Percentiles rank a stretch among this genome's conserved stretches.
Evolutionary conservation across 225 moss, liverwort and hornwort species (phyloP).

Genomic region (Pleurozium schreberi): DNA sequence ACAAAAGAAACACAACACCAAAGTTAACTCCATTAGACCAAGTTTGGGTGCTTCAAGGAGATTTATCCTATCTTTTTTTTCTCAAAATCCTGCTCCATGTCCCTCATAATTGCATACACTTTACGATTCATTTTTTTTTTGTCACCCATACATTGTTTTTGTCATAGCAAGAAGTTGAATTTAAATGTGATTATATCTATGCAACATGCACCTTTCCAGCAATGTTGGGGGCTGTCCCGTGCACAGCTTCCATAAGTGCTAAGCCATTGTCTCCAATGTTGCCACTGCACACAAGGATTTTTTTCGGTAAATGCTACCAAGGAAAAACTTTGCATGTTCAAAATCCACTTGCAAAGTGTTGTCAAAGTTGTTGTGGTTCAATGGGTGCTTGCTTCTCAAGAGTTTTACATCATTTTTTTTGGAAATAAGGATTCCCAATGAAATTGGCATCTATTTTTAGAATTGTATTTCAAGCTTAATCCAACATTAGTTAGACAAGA

Average conservation of each 20-base stretch:
- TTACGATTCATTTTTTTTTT: background rate
- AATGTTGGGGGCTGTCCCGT: conserved; percentile 84
- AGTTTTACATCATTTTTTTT: background rate
- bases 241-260: conserved; percentile 89
- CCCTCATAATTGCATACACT: background rate
- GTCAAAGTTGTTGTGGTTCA: background rate
- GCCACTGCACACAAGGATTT: conserved; percentile 24
- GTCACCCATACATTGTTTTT: no score
- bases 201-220: conserved; percentile 44
- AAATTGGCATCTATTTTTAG: background rate
- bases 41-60: background rate
- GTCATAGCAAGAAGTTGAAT: background rate
- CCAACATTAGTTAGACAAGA: background rate
- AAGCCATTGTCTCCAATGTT: conserved; percentile 76
- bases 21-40: background rate
- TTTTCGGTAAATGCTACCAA: background rate
- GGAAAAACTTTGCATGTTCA: background rate
- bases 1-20: background rate
- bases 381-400: background rate
- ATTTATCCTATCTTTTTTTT: fast-evolving
- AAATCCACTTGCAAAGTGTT: background rate
- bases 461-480: background rate
- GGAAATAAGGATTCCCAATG: fast-evolving
- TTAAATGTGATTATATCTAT: background rate
- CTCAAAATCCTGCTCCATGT: fast-evolving